Evolutionary conservation across 306 rosid species (phyloP).

Genomic region (Cucurbita ficifolia): DNA sequence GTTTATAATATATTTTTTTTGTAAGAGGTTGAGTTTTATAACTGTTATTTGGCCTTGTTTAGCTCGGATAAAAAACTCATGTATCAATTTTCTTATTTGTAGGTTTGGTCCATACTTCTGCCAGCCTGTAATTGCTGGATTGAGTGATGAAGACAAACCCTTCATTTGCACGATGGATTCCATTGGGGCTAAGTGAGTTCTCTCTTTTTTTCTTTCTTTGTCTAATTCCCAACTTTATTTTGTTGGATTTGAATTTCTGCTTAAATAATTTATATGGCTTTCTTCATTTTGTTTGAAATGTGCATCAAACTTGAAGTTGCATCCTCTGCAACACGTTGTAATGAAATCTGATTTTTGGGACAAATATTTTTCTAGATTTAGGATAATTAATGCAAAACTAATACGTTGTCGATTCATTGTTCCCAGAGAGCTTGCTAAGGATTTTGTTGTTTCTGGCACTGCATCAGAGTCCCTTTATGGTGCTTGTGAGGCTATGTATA

Average conservation of each 20-base stretch:
- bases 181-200: constrained; percentile 86
- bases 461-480: constrained; percentile 98
- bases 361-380: neutral
- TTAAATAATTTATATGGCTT: neutral
- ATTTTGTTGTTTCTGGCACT: constrained; percentile 91
- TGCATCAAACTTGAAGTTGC: neutral
- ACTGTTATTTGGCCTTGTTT: neutral
- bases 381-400: neutral
- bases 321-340: neutral
- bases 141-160: constrained; percentile 76
- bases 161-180: constrained; percentile 97
- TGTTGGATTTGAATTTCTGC: neutral
- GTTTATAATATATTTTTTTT: neutral
- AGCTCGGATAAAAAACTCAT: neutral
- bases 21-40: neutral
- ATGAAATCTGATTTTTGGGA: neutral
- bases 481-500: constrained; percentile 97
- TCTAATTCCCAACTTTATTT: neutral
- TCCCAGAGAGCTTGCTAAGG: constrained; percentile 90
- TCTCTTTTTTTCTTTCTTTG: neutral
- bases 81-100: neutral
- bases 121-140: constrained; percentile 95
- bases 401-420: constrained; percentile 7
- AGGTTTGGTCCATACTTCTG: constrained; percentile 95
- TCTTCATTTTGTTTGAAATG: neutral